phyloP scores from a whole-genome alignment of 1,139 yeast species.

The Magnusiomyces sp. region DNA sequence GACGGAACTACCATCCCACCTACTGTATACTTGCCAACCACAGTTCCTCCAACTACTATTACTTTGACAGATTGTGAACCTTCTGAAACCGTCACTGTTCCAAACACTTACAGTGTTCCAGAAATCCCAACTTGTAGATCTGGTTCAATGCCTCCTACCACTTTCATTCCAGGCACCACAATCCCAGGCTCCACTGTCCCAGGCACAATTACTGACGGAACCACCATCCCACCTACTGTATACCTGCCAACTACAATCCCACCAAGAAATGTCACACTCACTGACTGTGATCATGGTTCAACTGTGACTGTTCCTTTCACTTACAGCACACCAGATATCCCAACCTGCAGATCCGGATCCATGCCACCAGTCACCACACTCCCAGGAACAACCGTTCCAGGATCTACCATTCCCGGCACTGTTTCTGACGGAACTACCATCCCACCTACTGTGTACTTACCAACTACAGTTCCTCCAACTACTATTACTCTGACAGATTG shows the following conservation, averaged over 20 bases:
- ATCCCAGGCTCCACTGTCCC: neutral
- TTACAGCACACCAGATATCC: neutral
- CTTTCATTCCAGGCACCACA: slow-evolving; percentile 16
- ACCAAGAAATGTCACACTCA: neutral
- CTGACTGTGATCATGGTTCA: no score
- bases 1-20: slow-evolving; percentile 6
- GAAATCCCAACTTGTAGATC: neutral
- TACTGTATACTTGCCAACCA: slow-evolving; percentile 1
- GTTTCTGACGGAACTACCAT: slow-evolving; percentile 7
- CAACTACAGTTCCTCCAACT: neutral
- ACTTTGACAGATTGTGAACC: neutral
- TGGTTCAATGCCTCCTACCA: slow-evolving; percentile 10
- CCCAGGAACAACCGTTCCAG: slow-evolving; percentile 4
- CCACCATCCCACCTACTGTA: slow-evolving; percentile 5
- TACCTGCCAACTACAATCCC: slow-evolving; percentile 4
- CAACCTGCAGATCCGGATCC: slow-evolving; percentile 5
- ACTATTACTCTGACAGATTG: neutral
- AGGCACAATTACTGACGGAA: slow-evolving; percentile 3
- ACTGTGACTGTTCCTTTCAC: neutral
- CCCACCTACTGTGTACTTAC: slow-evolving; percentile 2
- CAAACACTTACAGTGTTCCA: neutral
- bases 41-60: neutral
- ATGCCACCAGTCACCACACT: slow-evolving; percentile 1
- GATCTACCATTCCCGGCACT: slow-evolving; percentile 5
- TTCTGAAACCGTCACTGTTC: slow-evolving; percentile 15